Evolutionary conservation across 805 yeast genomes (phyloP).

Genomic region (Saccharomyces kudriavzevii): DNA sequence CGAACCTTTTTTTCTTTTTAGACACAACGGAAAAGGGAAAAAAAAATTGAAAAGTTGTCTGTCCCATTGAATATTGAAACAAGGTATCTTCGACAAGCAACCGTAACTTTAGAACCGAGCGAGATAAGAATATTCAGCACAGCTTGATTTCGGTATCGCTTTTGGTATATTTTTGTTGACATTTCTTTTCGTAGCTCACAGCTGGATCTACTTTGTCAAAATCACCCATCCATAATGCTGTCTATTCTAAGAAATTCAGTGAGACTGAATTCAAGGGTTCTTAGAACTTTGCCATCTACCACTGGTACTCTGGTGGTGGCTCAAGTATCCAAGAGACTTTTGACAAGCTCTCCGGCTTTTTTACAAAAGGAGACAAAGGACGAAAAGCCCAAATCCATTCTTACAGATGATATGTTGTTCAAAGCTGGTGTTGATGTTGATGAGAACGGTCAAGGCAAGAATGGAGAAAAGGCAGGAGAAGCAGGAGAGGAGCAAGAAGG

Average conservation of each 20-base stretch:
- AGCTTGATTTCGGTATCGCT: background rate
- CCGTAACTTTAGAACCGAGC: background rate
- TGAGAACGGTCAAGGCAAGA: slow-evolving; percentile 10
- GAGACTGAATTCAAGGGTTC: background rate
- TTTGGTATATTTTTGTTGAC: background rate
- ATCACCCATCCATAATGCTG: background rate
- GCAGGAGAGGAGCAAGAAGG: slow-evolving; percentile 8
- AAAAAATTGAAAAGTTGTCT: background rate
- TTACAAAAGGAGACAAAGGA: slow-evolving; percentile 11
- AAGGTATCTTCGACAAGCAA: background rate
- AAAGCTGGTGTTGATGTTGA: slow-evolving; percentile 74
- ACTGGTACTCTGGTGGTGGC: background rate
- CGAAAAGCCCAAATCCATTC: slow-evolving; percentile 41
- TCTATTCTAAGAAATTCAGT: background rate
- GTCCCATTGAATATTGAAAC: background rate
- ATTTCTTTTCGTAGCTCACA: background rate
- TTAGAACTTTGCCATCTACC: background rate
- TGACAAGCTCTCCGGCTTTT: slow-evolving; percentile 4
- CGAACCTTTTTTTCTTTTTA: background rate
- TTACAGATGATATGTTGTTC: slow-evolving; percentile 73
- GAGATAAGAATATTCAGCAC: background rate
- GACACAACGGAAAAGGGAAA: background rate
- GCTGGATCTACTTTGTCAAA: background rate
- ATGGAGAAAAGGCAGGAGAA: slow-evolving; percentile 8
- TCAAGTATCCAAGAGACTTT: slow-evolving; percentile 1